A percentile compares a stretch with the other conserved stretches of the same genome.
Evolutionary conservation across 2,329 filamentous ascomycete genomes (phyloP).

Genomic region (Rutstroemia sp.): DNA sequence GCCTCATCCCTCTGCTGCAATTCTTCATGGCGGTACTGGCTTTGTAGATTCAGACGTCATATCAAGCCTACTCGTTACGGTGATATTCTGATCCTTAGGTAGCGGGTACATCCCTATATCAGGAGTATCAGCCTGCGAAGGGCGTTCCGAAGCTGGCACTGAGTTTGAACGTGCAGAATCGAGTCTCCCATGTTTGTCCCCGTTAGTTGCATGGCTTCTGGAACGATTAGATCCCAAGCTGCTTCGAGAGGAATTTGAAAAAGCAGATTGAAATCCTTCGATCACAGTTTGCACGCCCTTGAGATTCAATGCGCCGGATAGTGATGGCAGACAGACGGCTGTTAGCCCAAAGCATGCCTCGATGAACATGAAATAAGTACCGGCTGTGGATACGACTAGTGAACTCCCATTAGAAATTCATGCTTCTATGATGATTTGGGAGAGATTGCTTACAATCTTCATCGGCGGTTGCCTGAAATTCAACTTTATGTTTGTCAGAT

Average conservation of each 20-base stretch:
- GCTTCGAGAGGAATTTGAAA: constrained; percentile 30
- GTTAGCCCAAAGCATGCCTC: not conserved
- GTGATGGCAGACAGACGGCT: not conserved
- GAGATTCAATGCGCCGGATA: not conserved
- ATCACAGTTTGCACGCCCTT: not conserved
- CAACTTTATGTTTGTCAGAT: not conserved
- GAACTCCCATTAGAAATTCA: not conserved
- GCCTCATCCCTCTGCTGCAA: not conserved
- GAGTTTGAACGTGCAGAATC: not conserved
- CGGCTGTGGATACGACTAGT: not conserved
- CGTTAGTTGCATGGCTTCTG: not conserved
- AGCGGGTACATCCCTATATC: not conserved
- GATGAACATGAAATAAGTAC: not conserved
- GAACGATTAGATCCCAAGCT: not conserved
- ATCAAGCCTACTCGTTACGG: not conserved
- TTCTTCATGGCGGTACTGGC: not conserved
- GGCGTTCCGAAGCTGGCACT: not conserved
- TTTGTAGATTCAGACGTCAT: not conserved
- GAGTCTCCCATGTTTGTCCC: not conserved
- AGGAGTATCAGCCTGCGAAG: not conserved
- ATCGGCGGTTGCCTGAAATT: not conserved
- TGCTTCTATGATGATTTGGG: not conserved
- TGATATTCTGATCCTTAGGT: not conserved
- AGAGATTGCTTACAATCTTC: not conserved
- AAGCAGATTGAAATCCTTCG: not conserved